These are phyloP conservation scores for Euphorbia celastroides DNA, from an alignment of 441 rosid genomes.

Conservation along the genomic window DNA sequence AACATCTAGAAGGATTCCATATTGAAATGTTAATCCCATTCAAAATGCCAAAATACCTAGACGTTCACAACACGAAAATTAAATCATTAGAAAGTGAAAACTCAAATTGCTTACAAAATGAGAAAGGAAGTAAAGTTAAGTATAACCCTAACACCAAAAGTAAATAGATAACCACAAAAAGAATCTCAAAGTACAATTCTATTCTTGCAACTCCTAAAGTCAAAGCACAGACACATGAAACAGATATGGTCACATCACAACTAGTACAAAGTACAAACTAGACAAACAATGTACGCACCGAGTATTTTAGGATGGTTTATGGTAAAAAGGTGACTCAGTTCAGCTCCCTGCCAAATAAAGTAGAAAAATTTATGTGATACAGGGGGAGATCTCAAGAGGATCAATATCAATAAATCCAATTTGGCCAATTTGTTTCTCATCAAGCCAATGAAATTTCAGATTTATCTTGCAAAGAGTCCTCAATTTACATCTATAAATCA, in stretches of 20 bases:
- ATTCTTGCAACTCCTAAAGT: background rate
- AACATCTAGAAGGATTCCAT: constrained; percentile 51
- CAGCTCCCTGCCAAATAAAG: background rate
- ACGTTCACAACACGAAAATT: constrained; percentile 13
- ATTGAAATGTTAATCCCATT: constrained; percentile 48
- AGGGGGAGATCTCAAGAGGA: background rate
- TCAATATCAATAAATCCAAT: background rate
- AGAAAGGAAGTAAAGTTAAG: background rate
- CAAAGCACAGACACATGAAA: background rate
- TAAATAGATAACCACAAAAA: background rate
- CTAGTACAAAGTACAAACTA: too few species aligned
- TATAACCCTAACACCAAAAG: background rate
- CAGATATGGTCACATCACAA: background rate
- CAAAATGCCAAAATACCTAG: constrained; percentile 48
- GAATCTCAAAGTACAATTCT: background rate
- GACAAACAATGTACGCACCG: background rate
- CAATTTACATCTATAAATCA: background rate
- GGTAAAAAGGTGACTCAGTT: background rate
- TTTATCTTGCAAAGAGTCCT: background rate
- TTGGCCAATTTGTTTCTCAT: background rate
- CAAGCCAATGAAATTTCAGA: background rate
- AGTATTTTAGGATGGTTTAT: background rate
- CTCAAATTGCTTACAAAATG: background rate
- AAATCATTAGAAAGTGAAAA: constrained; percentile 7
- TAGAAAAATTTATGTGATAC: background rate